Evolutionary conservation across 345 rosid species (phyloP).

Genomic region (Draba incana): DNA sequence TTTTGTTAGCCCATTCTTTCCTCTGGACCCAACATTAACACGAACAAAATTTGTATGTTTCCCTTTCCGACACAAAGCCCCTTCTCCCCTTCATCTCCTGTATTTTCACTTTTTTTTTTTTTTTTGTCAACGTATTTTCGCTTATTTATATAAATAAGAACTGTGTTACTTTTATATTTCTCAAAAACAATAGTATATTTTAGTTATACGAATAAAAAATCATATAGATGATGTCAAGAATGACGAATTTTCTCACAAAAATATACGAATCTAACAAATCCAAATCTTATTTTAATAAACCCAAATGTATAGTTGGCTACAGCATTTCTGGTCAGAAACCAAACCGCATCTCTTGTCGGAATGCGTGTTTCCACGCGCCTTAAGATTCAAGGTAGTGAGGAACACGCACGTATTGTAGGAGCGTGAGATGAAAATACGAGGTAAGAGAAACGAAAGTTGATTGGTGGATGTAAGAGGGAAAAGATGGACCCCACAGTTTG

Average conservation of each 20-base stretch:
- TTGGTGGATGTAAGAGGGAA: constrained; percentile 53
- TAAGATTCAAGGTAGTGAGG: background rate
- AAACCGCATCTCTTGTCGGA: constrained; percentile 31
- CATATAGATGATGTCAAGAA: constrained; percentile 49
- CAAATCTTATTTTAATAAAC: constrained; percentile 38
- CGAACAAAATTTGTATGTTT: constrained; percentile 30
- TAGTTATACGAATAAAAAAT: constrained; percentile 14
- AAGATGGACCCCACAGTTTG: constrained; percentile 57
- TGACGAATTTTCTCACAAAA: constrained; percentile 42
- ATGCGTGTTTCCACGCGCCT: constrained; percentile 31
- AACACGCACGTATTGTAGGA: constrained; percentile 29
- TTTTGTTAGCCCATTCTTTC: constrained; percentile 4
- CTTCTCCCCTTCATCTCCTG: background rate
- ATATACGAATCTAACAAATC: constrained; percentile 56
- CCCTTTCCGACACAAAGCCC: constrained; percentile 41
- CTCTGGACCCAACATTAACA: constrained; percentile 32
- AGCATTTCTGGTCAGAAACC: constrained; percentile 44
- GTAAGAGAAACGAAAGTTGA: constrained; percentile 42
- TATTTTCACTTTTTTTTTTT: no score
- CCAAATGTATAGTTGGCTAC: constrained; percentile 52
- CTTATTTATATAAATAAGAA: background rate
- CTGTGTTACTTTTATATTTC: no score
- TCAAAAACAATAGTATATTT: background rate
- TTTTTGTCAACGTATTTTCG: no score
- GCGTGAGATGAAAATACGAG: constrained; percentile 50